Conservation (phyloP, 2,329 filamentous ascomycete genomes). For the Ophiostoma angusticollis region DNA sequence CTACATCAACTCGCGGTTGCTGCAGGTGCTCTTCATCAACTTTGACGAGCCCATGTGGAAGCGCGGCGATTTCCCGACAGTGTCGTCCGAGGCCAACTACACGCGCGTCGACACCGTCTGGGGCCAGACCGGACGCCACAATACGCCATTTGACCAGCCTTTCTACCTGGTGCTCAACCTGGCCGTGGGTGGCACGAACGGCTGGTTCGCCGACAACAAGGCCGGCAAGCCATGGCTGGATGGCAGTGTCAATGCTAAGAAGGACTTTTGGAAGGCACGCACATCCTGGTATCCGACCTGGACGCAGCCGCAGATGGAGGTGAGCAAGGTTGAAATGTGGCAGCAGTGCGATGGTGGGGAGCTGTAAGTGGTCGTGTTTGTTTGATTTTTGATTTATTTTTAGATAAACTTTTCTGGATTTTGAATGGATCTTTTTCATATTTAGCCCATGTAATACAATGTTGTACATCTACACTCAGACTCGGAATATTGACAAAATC, state of each 20-base stretch:
- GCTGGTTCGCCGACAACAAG: slow-evolving; percentile 67
- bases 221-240: slow-evolving; percentile 72
- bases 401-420: neutral
- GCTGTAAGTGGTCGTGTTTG: slow-evolving; percentile 21
- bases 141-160: slow-evolving; percentile 61
- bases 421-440: no score
- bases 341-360: slow-evolving; percentile 52
- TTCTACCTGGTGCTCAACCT: slow-evolving; percentile 70
- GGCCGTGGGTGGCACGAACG: slow-evolving; percentile 65
- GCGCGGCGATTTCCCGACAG: slow-evolving; percentile 53
- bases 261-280: slow-evolving; percentile 63
- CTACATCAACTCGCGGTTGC: slow-evolving; percentile 66
- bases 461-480: no score
- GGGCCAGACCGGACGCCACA: slow-evolving; percentile 44
- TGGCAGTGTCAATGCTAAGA: slow-evolving; percentile 48
- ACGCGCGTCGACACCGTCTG: slow-evolving; percentile 52
- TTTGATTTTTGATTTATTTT: neutral
- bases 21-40: slow-evolving; percentile 69
- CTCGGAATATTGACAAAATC: no score
- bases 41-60: slow-evolving; percentile 57
- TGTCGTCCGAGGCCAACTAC: slow-evolving; percentile 43
- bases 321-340: slow-evolving; percentile 59
- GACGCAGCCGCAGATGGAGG: slow-evolving; percentile 53
- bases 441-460: no score
- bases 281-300: slow-evolving; percentile 59